Evolutionary conservation across 2,329 filamentous ascomycete genomes (phyloP), one percentile per base, ranked within the genome.

Genomic region (Colletotrichum spinosum): DNA sequence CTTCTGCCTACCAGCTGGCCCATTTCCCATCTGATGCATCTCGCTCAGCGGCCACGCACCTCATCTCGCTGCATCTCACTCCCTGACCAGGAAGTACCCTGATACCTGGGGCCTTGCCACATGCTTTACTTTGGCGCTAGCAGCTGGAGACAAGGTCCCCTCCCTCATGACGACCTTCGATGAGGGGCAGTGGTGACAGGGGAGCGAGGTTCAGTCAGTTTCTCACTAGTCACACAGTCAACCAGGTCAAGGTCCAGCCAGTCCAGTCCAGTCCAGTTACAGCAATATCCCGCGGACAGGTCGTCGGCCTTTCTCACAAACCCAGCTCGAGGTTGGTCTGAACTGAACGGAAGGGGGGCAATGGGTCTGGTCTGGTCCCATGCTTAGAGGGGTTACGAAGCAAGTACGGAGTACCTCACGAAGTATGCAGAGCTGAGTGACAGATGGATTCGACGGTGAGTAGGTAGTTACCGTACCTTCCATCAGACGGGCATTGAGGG

Each of bases 91-190:
- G 44, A 65, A 38, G 57, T 65, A 56, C 52, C 51, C 37, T 2
- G 58, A 37, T 56, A 65, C 62, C 15, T 38, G 0, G 38, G 17
- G 41, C 50, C 61, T 37, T 55, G 34, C 33, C 34, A 37, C 35
- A 41, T 52, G 41, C 46, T 17, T 56, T 65, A 35, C 54, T 50
- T 57, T 57, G 34, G 52, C 58, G 58, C 62, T 62, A 65, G 62
- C 46, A 62, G 58, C 62, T 65, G 52, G 41, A 62, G 62, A 65
- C 62, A 65, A 65, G 58, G 62, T 56, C 57, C 62, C 61, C 52
- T 65, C 52, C 51, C 55, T 55, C 62, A 56, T 56, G 58, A 62
- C 52, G 52, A 61, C 58, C 25, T 25, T 25, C 25, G 25, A 25
- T 25, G 58, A 65, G 52, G 52, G 58, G 44, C 12, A 13, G 8